Conservation (phyloP, 495 filamentous ascomycete species). For the Cercophora newfieldiana region DNA sequence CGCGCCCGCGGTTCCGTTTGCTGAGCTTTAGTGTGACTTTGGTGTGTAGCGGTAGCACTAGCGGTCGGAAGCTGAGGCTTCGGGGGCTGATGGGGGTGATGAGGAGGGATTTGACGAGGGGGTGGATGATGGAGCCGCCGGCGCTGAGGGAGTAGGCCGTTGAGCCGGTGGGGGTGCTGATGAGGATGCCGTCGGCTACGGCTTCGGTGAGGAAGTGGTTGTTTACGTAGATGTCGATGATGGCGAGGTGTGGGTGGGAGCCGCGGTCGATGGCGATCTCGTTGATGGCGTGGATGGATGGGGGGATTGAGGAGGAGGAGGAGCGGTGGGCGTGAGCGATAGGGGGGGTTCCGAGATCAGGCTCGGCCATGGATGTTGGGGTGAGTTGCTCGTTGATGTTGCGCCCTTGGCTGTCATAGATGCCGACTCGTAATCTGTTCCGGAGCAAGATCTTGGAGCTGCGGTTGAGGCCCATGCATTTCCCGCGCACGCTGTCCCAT, state of each 20-base stretch:
- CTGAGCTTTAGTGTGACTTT: conserved; percentile 82
- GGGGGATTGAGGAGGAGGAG: conserved; percentile 23
- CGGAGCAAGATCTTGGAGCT: conserved; percentile 79
- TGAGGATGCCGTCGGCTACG: conserved; percentile 91
- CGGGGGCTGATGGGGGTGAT: conserved; percentile 94
- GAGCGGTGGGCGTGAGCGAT: background rate
- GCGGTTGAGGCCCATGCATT: conserved; percentile 74
- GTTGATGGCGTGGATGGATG: conserved; percentile 82
- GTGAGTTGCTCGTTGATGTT: conserved; percentile 51
- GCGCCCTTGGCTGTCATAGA: conserved; percentile 65
- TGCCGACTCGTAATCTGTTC: conserved; percentile 78
- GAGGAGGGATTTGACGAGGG: conserved; percentile 80
- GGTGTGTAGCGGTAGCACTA: conserved; percentile 84
- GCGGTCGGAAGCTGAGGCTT: conserved; percentile 84
- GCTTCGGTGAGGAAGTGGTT: conserved; percentile 85
- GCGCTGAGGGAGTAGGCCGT: conserved; percentile 92
- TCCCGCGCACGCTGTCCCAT: conserved; percentile 75
- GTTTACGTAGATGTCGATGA: conserved; percentile 84
- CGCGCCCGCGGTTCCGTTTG: conserved; percentile 77
- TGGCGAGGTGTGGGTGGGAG: conserved; percentile 81
- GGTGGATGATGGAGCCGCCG: conserved; percentile 94
- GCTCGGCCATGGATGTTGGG: conserved; percentile 44
- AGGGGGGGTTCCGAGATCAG: conserved; percentile 33
- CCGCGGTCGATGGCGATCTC: conserved; percentile 93
- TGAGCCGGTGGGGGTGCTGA: conserved; percentile 89